Evolutionary conservation across 1,284 basidiomycete species (phyloP), one percentile per base, ranked within the genome.

Genomic region (Ganoderma leucocontextum): DNA sequence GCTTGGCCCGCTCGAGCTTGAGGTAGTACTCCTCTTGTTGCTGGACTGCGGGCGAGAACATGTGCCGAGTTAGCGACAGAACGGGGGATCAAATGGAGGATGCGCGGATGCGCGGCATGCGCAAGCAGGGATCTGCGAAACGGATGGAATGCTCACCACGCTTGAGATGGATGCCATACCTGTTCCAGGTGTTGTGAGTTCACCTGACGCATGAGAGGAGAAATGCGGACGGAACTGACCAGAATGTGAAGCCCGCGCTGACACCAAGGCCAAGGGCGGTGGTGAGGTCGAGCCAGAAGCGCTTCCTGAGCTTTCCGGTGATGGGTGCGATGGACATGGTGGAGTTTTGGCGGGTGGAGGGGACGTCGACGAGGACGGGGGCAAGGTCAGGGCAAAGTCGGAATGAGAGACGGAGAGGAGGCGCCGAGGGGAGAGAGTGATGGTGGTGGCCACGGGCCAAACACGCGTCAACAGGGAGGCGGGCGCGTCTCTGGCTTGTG

Each of bases 221-320:
- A 38, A 63, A 57, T 33, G 81, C 33, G 49, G 44, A 42, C 10
- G 58, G 8, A 53, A 70, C 92, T 75, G 71, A 95, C 94, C 94
- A 96, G 83, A 87, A 96, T 7, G 85, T 85, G 77, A 94, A 95
- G 57, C 87, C 94, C 33, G 86, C 84, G 65, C 87, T 84, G 68
- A 90, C 72, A 44, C 93, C 94, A 64, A 96, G 86, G 73, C 92
- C 94, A 57, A 95, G 78, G 44, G 88, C 86, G 75, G 87, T 84
- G 65, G 87, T 84, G 72, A 95, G 75, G 79, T 96, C 95, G 71
- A 94, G 87, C 88, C 93, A 93, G 81, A 95, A 89, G 75, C 89
- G 86, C 83, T 95, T 96, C 84, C 94, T 92, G 82, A 95, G 91
- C 83, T 89, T 95, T 80, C 94, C 95, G 67, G 91, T 91, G 81